Evolutionary conservation across 805 yeast species (phyloP), one percentile per base, ranked within the genome.

Genomic region (Candida pini): DNA sequence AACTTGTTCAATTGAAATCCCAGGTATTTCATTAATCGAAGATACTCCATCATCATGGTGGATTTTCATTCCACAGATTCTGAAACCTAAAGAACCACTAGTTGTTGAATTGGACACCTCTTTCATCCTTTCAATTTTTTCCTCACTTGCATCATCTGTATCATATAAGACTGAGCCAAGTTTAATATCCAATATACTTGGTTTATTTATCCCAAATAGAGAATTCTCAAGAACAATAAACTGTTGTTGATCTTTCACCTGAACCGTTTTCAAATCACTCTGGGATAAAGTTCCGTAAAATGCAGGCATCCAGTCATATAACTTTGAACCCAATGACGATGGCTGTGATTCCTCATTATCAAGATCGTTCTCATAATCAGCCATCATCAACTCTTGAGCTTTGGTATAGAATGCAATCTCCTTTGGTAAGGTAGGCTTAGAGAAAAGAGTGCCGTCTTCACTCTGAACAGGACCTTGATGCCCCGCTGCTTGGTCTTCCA

Each of bases 41-140:
- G 5, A 13, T 6, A 9, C 20, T 5, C 13, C 18, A 7, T 27
- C 20, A 15, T 22, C 21, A 3, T 10, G n/a, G n/a, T n/a, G n/a
- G 1, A 81, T 57, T 41, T 78, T 79, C 90, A 90, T 84, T 0
- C 98, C 98, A 48, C 97, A 89, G 3, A 90, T 75, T 40, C 98
- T 64, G 44, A 81, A 78, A 13, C 77, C 71, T 9, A 85, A 63
- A 4, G 79, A 63, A 0, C 96, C 96, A 29, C 92, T 81, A 0
- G 97, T 90, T 1, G 97, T 90, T 0, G 62, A 38, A 2, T 60
- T 52, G 29, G 92, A 72, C 0, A 92, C 96, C 18, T 66, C 58
- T 19, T 58, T 62, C 49, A 90, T 60, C 27, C 97, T 56, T 32
- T 58, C 59, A 12, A 58, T 66, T 49, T 92, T 90, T 19, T 76